Evolutionary conservation across 139 green algal species (phyloP), one percentile per base, ranked within the genome.

Genomic region (Chlamydomonas urium): DNA sequence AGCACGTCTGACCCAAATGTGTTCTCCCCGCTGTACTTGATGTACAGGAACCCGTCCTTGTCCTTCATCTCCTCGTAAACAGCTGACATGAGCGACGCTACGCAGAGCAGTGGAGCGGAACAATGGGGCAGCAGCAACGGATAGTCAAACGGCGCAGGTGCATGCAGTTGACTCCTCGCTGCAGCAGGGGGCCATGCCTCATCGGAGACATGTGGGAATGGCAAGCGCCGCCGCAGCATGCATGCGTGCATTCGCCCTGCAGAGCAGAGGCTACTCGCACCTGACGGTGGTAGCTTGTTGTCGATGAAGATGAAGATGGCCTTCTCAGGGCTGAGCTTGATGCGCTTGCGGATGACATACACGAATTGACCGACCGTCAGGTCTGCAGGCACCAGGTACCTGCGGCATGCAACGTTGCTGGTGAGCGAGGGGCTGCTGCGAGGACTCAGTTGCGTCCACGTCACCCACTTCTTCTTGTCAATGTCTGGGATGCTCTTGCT

Each of bases 251-350:
- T n/a, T n/a, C n/a, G n/a, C n/a, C n/a, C n/a, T n/a, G n/a, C n/a
- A n/a, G n/a, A n/a, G n/a, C n/a, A n/a, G n/a, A n/a, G n/a, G n/a
- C n/a, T n/a, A n/a, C n/a, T n/a, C 60, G 28, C 59, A 97, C 93
- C 91, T 65, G 91, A 97, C 3, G 95, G 95, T 6, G 95, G 95
- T 29, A 99, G 75, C 29, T 97, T 84, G 77, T 98, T 98, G 75
- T 93, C 89, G 2, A 99, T 94, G 82, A 99, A 99, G 65, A 99
- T 96, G 82, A 99, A 99, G 72, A 99, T 97, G 21, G 95, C 95
- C 82, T 98, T 95, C 83, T 99, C 94, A 0, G 94, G 88, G 56
- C 73, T 91, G 24, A 99, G 88, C 78, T 94, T 94, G 82, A 99
- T 98, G 38, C 95, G 84, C 82, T 97, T 98, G 34, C 95, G 90